Evolutionary conservation across 495 filamentous ascomycete species (phyloP).

Genomic region (Aspergillus olivimuriae): DNA sequence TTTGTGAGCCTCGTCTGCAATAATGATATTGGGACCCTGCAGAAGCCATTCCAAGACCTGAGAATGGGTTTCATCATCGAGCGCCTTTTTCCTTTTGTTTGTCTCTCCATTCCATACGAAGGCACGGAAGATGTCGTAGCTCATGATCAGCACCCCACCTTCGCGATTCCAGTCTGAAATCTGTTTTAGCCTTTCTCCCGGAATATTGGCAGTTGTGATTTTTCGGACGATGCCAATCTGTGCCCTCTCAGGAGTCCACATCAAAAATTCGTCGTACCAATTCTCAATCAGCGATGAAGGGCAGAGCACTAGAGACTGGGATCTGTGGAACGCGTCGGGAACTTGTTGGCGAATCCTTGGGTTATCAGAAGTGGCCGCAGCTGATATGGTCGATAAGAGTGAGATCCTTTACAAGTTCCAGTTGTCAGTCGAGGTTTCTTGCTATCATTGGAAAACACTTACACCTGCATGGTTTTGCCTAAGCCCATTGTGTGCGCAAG

Average conservation of each 20-base stretch:
- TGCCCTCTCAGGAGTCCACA: constrained; percentile 53
- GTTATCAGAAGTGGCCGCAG: constrained; percentile 55
- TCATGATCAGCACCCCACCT: constrained; percentile 70
- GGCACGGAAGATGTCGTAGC: constrained; percentile 61
- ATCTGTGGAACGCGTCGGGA: constrained; percentile 52
- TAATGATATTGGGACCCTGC: constrained; percentile 61
- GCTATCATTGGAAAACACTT: constrained; percentile 21
- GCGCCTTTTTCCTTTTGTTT: constrained; percentile 9
- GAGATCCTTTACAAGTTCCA: constrained; percentile 44
- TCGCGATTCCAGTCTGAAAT: constrained; percentile 53
- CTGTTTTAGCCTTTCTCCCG: constrained; percentile 28
- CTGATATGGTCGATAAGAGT: constrained; percentile 65
- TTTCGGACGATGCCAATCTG: constrained; percentile 47
- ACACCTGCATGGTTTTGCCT: constrained; percentile 88
- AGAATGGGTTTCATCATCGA: constrained; percentile 30
- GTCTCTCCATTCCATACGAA: constrained; percentile 33
- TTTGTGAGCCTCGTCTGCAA: constrained; percentile 82
- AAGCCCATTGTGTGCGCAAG: constrained; percentile 92
- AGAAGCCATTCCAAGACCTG: constrained; percentile 43
- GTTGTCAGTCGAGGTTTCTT: background rate
- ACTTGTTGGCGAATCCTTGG: constrained; percentile 55
- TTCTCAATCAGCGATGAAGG: constrained; percentile 72
- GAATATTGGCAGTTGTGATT: constrained; percentile 28
- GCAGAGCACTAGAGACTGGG: constrained; percentile 66
- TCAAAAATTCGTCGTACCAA: constrained; percentile 70